Base-by-base conservation (phyloP, 2,329 filamentous ascomycete genomes). In the Coniosporium tulheliwenetii region DNA sequence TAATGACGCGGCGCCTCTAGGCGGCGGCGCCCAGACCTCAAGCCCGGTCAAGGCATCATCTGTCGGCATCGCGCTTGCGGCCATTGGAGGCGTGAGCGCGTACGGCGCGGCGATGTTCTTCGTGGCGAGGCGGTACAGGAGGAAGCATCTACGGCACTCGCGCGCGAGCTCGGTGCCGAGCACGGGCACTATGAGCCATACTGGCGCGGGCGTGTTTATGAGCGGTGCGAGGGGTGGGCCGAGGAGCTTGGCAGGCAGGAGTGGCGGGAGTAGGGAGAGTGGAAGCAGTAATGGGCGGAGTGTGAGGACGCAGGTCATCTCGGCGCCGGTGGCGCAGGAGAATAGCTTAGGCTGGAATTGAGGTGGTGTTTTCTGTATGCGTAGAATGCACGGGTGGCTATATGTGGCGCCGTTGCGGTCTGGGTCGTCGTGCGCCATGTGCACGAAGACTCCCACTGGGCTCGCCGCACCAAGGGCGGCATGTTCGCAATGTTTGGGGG, bases 301-400 rank as follows among this genome's bases (percentile, higher is more conserved):
- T 48, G 70, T 75, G 41, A 66, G 79, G 46, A 79, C 77, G 41
- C 72, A 77, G 53, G 75, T 80, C 61, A 94, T 95, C 58, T 93
- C 84, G 45, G 84, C 85, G 30, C 87, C 87, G 3, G 82, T 94
- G 47, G 87, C 87, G 60, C 81, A 86, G 3, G 86, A 93, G 67
- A 95, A 95, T 71, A 93, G 85, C 39, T 74, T 95, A 49, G 87
- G 87, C 53, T 95, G 87, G 87, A 93, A 93, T 68, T 95, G 71
- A 77, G 52, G 33, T 36, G 14, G 30, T 40, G 12, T 12, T 10
- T 9, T 12, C 14, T 37, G 13, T 15, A 15, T 15, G 19, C 3
- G 19, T 26, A 7, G 4, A 26, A 26, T n/a, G n/a, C n/a, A n/a
- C 19, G 7, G 19, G 19, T 26, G 19, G 19, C 19, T 26, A 26